Evolutionary conservation across 108 stramenopile species (phyloP), one percentile per base, ranked within the genome.

Genomic region (Skeletonema potamos): DNA sequence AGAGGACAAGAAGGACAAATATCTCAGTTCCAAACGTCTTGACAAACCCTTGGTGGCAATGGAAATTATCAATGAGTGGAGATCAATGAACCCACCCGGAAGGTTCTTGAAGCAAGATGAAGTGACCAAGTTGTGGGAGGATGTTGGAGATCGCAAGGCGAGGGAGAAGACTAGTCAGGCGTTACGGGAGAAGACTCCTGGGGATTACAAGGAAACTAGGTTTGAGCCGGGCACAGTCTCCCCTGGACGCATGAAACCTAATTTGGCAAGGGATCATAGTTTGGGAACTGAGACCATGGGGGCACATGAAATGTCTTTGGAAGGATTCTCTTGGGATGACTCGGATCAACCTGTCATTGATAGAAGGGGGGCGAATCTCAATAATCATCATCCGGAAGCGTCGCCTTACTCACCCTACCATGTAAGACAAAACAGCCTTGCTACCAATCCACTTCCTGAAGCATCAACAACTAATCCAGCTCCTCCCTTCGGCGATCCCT

Each of bases 121-220:
- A 27, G 74, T 68, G 64, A 91, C 90, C 11, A 86, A 86, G 27
- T 64, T 85, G 15, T 95, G 93, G 93, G 26, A 66, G 55, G 93
- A 95, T 76, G 91, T 95, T 26, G 93, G 93, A 11, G 91, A 95
- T 68, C 90, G 89, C 51, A 92, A 90, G 67, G 93, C 89, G 9
- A 66, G 93, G 30, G 93, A 94, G 72, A 94, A 94, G 76, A 94
- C 91, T 0, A 81, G 77, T 64, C 93, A 94, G 78, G 93, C 93
- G 12, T 66, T 94, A 57, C 63, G 93, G 76, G 93, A 94, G 73
- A 94, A 94, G 79, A 86, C 86, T 4, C 90, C 90, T 3, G 10
- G 76, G 36, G 86, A 89, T 66, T 18, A 10, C 48, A 85, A 84
- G 57, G 56, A 68, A 29, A 87, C 87, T 44, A 76, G 86, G 15